phyloP scores from a whole-genome alignment of 75 land plant species.

The Cryptomeria japonica region DNA sequence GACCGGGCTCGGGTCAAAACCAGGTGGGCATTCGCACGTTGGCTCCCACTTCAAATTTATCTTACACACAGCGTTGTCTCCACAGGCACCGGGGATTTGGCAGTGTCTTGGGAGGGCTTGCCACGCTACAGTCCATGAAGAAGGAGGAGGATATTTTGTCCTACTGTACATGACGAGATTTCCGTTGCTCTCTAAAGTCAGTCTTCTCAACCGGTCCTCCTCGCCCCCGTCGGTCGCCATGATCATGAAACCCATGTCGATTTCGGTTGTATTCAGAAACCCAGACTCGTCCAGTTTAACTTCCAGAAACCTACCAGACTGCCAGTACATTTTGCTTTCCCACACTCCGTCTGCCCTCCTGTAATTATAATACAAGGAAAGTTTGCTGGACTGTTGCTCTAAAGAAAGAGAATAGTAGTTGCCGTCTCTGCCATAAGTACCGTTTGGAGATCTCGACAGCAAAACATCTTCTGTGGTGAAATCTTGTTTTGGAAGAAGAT shows the following conservation, averaged over 20 bases:
- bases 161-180: conserved; percentile 34
- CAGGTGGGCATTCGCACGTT: too few relatives aligned
- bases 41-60: too few relatives aligned
- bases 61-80: too few relatives aligned
- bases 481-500: neutral
- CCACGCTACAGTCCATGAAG: too few relatives aligned
- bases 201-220: conserved; percentile 11
- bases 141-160: too few relatives aligned
- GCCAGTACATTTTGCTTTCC: neutral
- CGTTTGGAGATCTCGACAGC: neutral
- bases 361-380: neutral
- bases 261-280: neutral
- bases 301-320: neutral
- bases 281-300: neutral
- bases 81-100: too few relatives aligned
- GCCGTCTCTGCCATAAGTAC: neutral
- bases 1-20: too few relatives aligned
- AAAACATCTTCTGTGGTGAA: neutral
- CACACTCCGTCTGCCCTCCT: neutral
- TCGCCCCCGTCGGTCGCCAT: neutral
- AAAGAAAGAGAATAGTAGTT: neutral
- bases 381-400: neutral
- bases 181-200: conserved; percentile 54
- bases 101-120: too few relatives aligned
- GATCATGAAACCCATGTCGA: neutral